These are phyloP conservation scores for Gossypium longicalyx DNA, from an alignment of 345 rosid species.

Conservation along the genomic window DNA sequence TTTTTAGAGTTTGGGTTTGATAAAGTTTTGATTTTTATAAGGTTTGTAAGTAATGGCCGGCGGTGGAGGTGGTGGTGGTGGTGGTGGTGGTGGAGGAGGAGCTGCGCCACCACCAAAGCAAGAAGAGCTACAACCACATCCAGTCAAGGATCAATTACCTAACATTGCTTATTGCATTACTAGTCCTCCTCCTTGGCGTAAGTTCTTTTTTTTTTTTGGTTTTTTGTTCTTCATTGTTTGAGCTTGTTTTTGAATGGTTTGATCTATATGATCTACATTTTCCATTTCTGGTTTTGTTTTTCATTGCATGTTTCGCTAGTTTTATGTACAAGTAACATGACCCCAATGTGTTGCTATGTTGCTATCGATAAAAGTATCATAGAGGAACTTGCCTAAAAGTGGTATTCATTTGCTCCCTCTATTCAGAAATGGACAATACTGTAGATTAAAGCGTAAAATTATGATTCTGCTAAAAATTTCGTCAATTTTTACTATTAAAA, in stretches of 20 bases:
- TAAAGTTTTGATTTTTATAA: constrained; percentile 6
- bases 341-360: not conserved
- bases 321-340: not conserved
- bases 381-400: too few relatives aligned
- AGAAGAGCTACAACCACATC: constrained; percentile 88
- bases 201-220: constrained; percentile 20
- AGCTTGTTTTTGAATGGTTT: not conserved
- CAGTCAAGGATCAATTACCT: constrained; percentile 82
- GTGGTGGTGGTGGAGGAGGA: constrained; percentile 44
- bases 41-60: constrained; percentile 38
- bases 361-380: too few relatives aligned
- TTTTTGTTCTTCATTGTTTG: not conserved
- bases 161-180: constrained; percentile 74
- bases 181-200: constrained; percentile 99
- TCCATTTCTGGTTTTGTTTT: constrained; percentile 1
- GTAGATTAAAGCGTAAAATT: too few relatives aligned
- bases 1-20: constrained; percentile 5
- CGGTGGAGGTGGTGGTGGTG: constrained; percentile 47
- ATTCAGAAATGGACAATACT: too few relatives aligned
- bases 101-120: constrained; percentile 72
- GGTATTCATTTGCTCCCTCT: too few relatives aligned
- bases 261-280: not conserved
- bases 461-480: too few relatives aligned
- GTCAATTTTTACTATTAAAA: too few relatives aligned
- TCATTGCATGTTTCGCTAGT: constrained; percentile 9